Percentiles rank a stretch among this genome's conserved stretches.
Conservation (phyloP, 2,329 filamentous ascomycete species). For the Waltergamsia citrina region DNA sequence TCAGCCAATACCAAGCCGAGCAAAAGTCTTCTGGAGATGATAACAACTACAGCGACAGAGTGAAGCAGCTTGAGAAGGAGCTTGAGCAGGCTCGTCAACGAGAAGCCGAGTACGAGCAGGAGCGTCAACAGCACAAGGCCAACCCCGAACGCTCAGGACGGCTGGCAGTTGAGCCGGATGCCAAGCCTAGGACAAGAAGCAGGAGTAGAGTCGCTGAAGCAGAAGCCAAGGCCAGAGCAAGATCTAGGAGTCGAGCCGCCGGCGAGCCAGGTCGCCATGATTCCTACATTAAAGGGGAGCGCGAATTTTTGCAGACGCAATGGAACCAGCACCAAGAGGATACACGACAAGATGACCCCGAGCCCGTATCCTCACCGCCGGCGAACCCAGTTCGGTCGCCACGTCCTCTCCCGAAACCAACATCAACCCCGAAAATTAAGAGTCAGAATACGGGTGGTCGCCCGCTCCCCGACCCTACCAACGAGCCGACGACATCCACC, state of each 20-base stretch:
- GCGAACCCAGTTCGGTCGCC: constrained; percentile 15
- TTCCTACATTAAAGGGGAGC: constrained; percentile 56
- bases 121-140: constrained; percentile 37
- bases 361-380: constrained; percentile 11
- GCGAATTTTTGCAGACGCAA: constrained; percentile 51
- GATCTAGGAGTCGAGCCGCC: constrained; percentile 31
- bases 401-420: constrained; percentile 33
- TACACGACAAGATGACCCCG: constrained; percentile 14
- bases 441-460: constrained; percentile 31
- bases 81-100: constrained; percentile 52
- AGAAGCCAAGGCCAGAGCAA: constrained; percentile 17
- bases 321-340: constrained; percentile 33
- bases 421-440: constrained; percentile 18
- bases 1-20: constrained; percentile 78
- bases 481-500: constrained; percentile 13
- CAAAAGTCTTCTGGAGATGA: no score
- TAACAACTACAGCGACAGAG: constrained; percentile 51
- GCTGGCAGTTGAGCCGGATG: constrained; percentile 16
- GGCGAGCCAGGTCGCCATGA: constrained; percentile 38
- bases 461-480: constrained; percentile 41
- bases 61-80: constrained; percentile 73
- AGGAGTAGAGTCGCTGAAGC: constrained; percentile 1
- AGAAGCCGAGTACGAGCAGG: constrained; percentile 52
- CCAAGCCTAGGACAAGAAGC: background rate
- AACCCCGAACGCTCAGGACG: constrained; percentile 38